Conservation (phyloP, 768 basidiomycete genomes). For the Collybia sp. region DNA sequence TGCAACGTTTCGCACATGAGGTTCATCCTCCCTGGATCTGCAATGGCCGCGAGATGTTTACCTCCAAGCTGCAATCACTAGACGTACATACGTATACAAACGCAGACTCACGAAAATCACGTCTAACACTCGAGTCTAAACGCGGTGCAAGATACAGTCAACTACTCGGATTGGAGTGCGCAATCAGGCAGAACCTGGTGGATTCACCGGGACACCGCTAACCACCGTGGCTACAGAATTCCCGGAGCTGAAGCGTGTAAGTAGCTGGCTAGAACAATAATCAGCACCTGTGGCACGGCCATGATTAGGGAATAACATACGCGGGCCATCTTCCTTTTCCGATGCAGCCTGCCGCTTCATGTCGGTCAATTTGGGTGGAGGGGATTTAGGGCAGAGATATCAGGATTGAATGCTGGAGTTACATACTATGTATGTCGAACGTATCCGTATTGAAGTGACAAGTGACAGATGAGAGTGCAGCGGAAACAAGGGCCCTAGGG, state of each 20-base stretch:
- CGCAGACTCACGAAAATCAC: too few relatives aligned
- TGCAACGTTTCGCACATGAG: too few relatives aligned
- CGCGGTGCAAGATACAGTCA: too few relatives aligned
- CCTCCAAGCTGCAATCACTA: too few relatives aligned
- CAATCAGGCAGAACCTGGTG: conserved; percentile 39
- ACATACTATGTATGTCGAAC: background rate
- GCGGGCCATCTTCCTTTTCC: conserved; percentile 57
- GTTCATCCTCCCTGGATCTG: too few relatives aligned
- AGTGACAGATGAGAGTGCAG: background rate
- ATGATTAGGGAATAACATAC: conserved; percentile 42
- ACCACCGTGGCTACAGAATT: conserved; percentile 33
- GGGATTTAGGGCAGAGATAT: conserved; percentile 63
- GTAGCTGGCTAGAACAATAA: conserved; percentile 26
- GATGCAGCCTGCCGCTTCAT: conserved; percentile 56
- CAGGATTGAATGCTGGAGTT: conserved; percentile 58
- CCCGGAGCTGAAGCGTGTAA: conserved; percentile 37
- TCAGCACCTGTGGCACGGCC: background rate
- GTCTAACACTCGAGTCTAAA: too few relatives aligned
- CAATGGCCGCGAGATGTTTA: too few relatives aligned
- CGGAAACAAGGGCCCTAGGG: conserved; percentile 3
- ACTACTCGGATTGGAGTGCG: background rate
- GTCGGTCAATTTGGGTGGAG: conserved; percentile 70
- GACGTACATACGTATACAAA: too few relatives aligned
- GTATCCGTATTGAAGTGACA: too few relatives aligned
- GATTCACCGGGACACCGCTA: conserved; percentile 37